Evolutionary conservation across 2,329 filamentous ascomycete species (phyloP), one percentile per base, ranked within the genome.

Genomic region (Fusarium virguliforme): DNA sequence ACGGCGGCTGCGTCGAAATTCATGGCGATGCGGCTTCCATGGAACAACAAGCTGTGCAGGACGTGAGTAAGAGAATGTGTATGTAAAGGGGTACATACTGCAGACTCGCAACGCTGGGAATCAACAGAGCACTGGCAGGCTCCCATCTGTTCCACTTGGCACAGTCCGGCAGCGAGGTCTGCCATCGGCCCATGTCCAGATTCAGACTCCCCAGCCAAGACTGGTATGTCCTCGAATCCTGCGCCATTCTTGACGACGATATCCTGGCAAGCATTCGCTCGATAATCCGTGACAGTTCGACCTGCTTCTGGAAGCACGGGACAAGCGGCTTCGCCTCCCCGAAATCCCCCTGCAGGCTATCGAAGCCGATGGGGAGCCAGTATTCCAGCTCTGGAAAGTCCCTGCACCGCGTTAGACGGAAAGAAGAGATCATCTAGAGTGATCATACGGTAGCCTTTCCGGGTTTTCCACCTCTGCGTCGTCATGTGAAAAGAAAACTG

Each of bases 301-400:
- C 72, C 55, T 75, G 73, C 32, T 73, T 62, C 3, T 67, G 58
- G 37, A 71, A 56, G 10, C 69, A 70, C 0, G 68, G 65, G 2
- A 70, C 65, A 40, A 40, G 37, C 7, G 37, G 37, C 15, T 40
- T 40, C 56, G 72, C 70, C 9, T 59, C 62, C 9, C 53, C 54
- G 18, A 57, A 58, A 4, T 50, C 51, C 18, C 38, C 53, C 8
- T 51, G 37, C 34, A 57, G 51, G 7, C 43, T 48, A 15, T 57
- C 43, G 32, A 76, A 72, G 4, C 75, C 75, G 1, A 73, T 67
- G 3, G 75, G 65, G 2, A 65, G 64, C 75, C 75, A 76, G 6
- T 61, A 65, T 4, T 57, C 54, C 43, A 74, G 69, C 13, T 70
- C 60, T 6, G 73, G 74, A 22, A 66, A 57, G 28, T 77, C 70